These are phyloP conservation scores for Populus davidiana DNA, from an alignment of 345 rosid species.

Conservation along the genomic window DNA sequence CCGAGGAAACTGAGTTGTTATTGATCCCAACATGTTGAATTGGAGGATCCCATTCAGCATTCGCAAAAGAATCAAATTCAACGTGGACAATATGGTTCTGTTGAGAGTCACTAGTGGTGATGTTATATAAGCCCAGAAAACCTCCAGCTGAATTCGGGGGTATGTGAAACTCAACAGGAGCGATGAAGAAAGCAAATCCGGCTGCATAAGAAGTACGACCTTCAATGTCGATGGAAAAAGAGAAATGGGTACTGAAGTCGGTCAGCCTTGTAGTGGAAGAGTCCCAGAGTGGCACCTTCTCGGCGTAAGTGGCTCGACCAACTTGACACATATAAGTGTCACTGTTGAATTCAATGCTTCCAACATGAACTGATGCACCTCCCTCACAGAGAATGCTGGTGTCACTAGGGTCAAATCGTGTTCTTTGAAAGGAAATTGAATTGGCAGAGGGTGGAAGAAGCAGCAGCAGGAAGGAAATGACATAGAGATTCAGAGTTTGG, in stretches of 20 bases:
- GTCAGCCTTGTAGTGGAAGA: conserved; percentile 8
- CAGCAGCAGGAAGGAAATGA: background rate
- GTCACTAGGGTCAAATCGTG: conserved; percentile 9
- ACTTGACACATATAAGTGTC: conserved; percentile 14
- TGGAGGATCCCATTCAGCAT: conserved; percentile 30
- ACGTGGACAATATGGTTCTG: conserved; percentile 17
- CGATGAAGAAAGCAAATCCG: conserved; percentile 35
- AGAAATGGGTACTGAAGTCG: conserved; percentile 30
- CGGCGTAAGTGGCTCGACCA: conserved; percentile 25
- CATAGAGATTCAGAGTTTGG: background rate
- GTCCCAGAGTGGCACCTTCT: conserved; percentile 25
- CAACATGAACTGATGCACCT: conserved; percentile 22
- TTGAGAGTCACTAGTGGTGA: conserved; percentile 5
- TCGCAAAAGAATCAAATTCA: conserved; percentile 24
- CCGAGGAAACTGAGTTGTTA: conserved; percentile 21
- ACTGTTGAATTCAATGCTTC: conserved; percentile 16
- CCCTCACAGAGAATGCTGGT: conserved; percentile 19
- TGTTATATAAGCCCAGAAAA: conserved; percentile 28
- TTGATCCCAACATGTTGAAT: conserved; percentile 27
- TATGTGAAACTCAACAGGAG: conserved; percentile 22
- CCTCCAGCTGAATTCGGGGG: conserved; percentile 28
- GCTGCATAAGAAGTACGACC: background rate
- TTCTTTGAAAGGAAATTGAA: conserved; percentile 9
- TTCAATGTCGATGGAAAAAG: conserved; percentile 13
- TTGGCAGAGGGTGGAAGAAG: background rate